Conservation (phyloP, 106 monocot species). For the Acorus gramineus region DNA sequence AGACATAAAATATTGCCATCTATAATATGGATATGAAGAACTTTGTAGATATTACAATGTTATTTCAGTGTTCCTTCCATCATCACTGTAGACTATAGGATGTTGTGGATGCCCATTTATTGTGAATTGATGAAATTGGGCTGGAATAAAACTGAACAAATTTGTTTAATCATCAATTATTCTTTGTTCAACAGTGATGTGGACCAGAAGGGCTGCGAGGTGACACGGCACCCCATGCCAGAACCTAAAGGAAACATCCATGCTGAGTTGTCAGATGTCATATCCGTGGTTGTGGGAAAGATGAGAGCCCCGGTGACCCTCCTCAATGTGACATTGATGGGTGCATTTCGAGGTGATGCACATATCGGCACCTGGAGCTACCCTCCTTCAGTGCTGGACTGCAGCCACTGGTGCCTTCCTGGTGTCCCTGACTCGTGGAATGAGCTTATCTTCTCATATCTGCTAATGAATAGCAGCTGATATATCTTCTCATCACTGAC, state of each 20-base stretch:
- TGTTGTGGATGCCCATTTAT: no score
- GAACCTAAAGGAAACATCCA: conserved; percentile 46
- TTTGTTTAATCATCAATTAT: background rate
- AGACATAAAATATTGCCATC: no score
- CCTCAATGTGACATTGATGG: conserved; percentile 91
- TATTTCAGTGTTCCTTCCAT: no score
- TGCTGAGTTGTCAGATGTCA: conserved; percentile 63
- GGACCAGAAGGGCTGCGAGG: conserved; percentile 50
- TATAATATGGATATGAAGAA: no score
- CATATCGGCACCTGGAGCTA: conserved; percentile 78
- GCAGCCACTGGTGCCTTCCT: conserved; percentile 98
- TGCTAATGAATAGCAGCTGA: conserved; percentile 28
- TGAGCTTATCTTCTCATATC: conserved; percentile 66
- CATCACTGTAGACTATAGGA: no score
- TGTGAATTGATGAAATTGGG: no score
- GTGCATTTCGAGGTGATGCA: conserved; percentile 77
- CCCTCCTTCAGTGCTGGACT: conserved; percentile 53
- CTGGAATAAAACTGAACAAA: background rate
- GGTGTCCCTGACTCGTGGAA: conserved; percentile 99
- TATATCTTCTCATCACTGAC: no score
- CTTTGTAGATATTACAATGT: no score
- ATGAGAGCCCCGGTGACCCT: conserved; percentile 67
- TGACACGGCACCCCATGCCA: conserved; percentile 38
- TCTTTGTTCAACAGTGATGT: conserved; percentile 36
- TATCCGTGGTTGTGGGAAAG: conserved; percentile 46